Percentiles rank a stretch among this genome's conserved stretches.
Conservation (phyloP, 306 rosid genomes). For the Casuarina cunninghamiana region DNA sequence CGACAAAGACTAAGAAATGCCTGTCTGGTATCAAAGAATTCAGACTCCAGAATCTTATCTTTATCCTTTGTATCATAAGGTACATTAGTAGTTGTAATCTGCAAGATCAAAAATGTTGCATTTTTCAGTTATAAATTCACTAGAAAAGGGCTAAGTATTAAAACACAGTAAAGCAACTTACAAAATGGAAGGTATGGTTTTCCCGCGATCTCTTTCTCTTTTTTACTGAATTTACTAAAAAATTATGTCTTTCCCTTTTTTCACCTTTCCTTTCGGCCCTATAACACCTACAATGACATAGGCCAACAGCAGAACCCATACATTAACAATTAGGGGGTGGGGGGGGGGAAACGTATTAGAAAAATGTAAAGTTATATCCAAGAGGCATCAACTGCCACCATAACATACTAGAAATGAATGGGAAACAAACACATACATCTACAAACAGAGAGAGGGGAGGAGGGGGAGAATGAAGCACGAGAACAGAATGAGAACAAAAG, state of each 20-base stretch:
- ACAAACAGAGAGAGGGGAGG: not conserved
- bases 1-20: slow-evolving; percentile 98
- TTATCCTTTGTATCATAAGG: slow-evolving; percentile 84
- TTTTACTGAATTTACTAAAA: too few species aligned
- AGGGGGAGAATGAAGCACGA: too few species aligned
- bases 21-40: slow-evolving; percentile 98
- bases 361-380: too few species aligned
- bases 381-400: too few species aligned
- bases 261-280: slow-evolving; percentile 81
- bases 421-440: not conserved
- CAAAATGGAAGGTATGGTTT: slow-evolving; percentile 67
- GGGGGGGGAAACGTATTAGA: not conserved
- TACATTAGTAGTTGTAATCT: slow-evolving; percentile 75
- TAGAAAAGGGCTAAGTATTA: not conserved
- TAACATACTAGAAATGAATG: too few species aligned
- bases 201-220: slow-evolving; percentile 44
- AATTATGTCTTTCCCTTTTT: slow-evolving; percentile 90
- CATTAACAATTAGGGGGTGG: not conserved
- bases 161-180: slow-evolving; percentile 38
- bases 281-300: slow-evolving; percentile 56
- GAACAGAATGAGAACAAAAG: not conserved
- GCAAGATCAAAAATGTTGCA: slow-evolving; percentile 11
- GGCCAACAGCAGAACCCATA: not conserved
- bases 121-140: not conserved
- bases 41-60: slow-evolving; percentile 98